Evolutionary conservation across 306 rosid species (phyloP).

Genomic region (Trichosanthes truncata): DNA sequence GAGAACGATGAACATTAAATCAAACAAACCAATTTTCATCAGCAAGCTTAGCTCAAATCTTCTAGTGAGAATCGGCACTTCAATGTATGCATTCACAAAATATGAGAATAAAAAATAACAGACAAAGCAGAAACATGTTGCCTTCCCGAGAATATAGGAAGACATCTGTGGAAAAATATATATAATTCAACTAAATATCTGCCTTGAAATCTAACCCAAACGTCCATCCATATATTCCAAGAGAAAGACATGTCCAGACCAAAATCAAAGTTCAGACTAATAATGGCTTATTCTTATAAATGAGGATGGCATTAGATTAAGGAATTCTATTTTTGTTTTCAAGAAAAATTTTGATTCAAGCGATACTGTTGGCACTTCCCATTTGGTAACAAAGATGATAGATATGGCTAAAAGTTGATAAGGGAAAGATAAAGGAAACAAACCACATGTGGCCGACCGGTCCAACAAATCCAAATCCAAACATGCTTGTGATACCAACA

Average conservation of each 20-base stretch:
- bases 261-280: neutral
- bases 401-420: constrained; percentile 1
- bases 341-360: neutral
- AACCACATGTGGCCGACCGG: constrained; percentile 91
- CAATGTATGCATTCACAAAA: neutral
- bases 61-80: neutral
- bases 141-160: neutral
- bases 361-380: neutral
- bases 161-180: neutral
- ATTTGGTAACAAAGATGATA: neutral
- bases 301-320: neutral
- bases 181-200: neutral
- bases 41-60: neutral
- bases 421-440: constrained; percentile 9
- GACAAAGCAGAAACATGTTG: neutral
- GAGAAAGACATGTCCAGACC: neutral
- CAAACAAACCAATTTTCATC: neutral
- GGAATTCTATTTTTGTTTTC: neutral
- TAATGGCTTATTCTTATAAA: neutral
- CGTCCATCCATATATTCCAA: neutral
- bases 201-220: neutral
- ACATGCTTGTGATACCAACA: constrained; percentile 60
- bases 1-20: neutral
- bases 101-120: neutral
- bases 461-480: constrained; percentile 77